Base-by-base conservation (phyloP, 192 early-diverging fungal genomes). In the Podochytrium sp. region DNA sequence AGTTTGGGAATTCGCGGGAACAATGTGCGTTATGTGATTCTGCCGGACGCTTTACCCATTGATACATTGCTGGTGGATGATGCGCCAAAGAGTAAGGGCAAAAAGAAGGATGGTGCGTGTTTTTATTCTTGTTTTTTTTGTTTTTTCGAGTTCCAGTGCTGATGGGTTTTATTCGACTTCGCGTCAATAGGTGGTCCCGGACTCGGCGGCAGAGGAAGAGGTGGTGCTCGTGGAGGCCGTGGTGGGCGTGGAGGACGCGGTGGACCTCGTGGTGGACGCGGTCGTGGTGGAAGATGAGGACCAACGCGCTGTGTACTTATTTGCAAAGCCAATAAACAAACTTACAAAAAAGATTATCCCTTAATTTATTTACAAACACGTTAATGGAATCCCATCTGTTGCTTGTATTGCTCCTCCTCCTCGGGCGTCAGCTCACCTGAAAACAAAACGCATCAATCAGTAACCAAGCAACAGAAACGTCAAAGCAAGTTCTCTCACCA, bases 1-100 rank as follows among this genome's bases (percentile, higher is more conserved):
- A 89, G 93, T n/a, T 85, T 99, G 50, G 93, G 92, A 70, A 90
- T 99, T 61, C 91, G 98, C 57, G 98, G 98, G 33, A 97, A 93
- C 85, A 98, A 92, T 73, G 91, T 99, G 61, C 86, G 86, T 18
- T 97, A 98, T 80, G 95, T 92, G 58, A 98, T 99, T 65, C 79
- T 99, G 74, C 98, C 98, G 41, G 96, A 98, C 69, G 93, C 91
- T 40, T 72, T 99, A 74, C 96, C 95, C 43, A 85, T 99, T 25
- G 98, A 99, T 71, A 98, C 96, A 39, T 85, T 98, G 71, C 81
- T 99, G 71, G 90, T 99, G 50, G 96, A 99, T 76, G 98, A 98
- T 72, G 84, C 93, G 65, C 95, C 93, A 59, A 98, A 96, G 80
- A 83, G 89, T 76, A 98, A 97, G 84, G 87, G 88, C n/a, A 95